A percentile compares a stretch with the other conserved stretches of the same genome.
Evolutionary conservation across 2,329 filamentous ascomycete genomes (phyloP).

Genomic region (Leptographium procerum): DNA sequence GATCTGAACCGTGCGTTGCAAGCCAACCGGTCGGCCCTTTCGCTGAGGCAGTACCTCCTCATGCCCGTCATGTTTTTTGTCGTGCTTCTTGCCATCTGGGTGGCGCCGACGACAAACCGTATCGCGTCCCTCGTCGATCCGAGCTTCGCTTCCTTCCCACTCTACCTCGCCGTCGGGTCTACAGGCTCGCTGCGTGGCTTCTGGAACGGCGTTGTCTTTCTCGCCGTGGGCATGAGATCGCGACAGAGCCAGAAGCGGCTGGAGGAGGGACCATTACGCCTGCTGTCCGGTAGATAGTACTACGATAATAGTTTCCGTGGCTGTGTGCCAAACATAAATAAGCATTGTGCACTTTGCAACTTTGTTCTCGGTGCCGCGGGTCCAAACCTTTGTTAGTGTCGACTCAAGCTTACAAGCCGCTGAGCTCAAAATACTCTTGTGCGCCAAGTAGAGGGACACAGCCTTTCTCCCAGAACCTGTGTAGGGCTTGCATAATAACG

Average conservation of each 20-base stretch:
- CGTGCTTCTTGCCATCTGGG: slow-evolving; percentile 23
- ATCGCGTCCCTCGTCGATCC: slow-evolving; percentile 21
- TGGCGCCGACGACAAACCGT: slow-evolving; percentile 24
- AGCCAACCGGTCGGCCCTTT: slow-evolving; percentile 18
- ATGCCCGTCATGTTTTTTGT: slow-evolving; percentile 27
- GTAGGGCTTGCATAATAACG: too few species aligned
- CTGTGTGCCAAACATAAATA: too few species aligned
- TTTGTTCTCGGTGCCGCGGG: too few species aligned
- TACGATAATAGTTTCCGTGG: too few species aligned
- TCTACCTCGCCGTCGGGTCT: slow-evolving; percentile 21
- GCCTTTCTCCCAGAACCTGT: too few species aligned
- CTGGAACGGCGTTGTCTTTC: slow-evolving; percentile 26
- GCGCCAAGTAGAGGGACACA: too few species aligned
- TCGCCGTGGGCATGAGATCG: slow-evolving; percentile 24
- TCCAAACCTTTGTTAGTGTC: too few species aligned
- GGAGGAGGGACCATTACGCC: background rate
- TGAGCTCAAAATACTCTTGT: too few species aligned
- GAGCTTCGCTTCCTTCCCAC: slow-evolving; percentile 16
- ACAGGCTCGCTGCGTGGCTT: slow-evolving; percentile 25
- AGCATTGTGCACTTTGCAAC: too few species aligned
- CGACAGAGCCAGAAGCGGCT: slow-evolving; percentile 6
- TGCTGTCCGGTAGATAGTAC: background rate
- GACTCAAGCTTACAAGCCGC: too few species aligned
- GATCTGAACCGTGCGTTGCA: slow-evolving; percentile 1
- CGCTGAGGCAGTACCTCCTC: slow-evolving; percentile 25